A percentile compares a stretch with the other conserved stretches of the same genome.
phyloP scores from a whole-genome alignment of 176 grass and related monocot species.

The Stipa capillata region DNA sequence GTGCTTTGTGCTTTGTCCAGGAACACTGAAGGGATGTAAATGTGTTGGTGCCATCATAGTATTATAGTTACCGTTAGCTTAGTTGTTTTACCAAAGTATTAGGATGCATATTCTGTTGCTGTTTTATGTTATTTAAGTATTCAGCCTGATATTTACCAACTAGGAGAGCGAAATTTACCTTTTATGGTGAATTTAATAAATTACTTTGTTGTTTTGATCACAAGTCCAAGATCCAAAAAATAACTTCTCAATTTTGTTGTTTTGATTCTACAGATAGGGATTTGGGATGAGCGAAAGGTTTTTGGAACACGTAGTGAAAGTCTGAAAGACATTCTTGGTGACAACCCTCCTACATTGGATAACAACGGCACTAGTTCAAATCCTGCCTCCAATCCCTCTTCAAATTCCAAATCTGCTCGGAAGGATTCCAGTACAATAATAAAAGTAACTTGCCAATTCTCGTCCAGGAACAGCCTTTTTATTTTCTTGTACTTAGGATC shows the following conservation, averaged over 20 bases:
- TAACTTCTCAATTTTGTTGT: neutral
- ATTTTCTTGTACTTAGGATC: conserved; percentile 17
- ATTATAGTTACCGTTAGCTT: neutral
- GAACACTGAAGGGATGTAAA: neutral
- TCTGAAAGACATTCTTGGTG: conserved; percentile 82
- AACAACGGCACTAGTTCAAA: conserved; percentile 46
- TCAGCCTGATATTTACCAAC: neutral
- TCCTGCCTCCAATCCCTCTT: conserved; percentile 46
- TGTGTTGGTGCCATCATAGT: conserved; percentile 7
- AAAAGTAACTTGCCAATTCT: conserved; percentile 58
- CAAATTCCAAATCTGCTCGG: conserved; percentile 51
- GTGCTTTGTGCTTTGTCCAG: neutral
- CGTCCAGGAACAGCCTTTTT: neutral
- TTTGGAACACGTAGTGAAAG: conserved; percentile 68
- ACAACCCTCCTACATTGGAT: conserved; percentile 27
- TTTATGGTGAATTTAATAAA: neutral
- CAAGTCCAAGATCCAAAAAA: neutral
- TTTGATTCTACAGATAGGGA: conserved; percentile 57
- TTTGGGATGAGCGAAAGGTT: conserved; percentile 96
- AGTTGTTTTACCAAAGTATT: conserved; percentile 1
- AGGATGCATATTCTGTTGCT: neutral
- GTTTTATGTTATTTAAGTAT: conserved; percentile 11
- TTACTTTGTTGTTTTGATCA: neutral
- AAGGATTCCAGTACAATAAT: conserved; percentile 64
- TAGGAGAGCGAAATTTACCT: neutral